Conservation (phyloP, 331 rosid species). For the Arachis monticola region DNA sequence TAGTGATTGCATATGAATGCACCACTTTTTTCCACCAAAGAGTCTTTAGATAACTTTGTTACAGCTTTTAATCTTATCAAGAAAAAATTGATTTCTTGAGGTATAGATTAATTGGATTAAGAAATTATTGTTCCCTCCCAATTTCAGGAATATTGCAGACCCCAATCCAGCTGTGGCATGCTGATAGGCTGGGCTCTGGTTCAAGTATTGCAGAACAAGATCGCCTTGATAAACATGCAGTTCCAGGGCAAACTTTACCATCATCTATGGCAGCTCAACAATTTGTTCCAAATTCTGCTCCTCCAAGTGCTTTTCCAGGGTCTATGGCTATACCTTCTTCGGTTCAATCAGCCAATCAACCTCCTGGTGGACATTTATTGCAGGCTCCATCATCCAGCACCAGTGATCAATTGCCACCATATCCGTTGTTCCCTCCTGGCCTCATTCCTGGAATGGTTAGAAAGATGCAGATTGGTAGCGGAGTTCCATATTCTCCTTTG, state of each 20-base stretch:
- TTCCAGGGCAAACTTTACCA: constrained; percentile 62
- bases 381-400: constrained; percentile 56
- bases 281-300: constrained; percentile 68
- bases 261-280: constrained; percentile 59
- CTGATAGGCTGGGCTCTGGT: constrained; percentile 65
- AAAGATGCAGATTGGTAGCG: constrained; percentile 73
- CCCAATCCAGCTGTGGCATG: constrained; percentile 75
- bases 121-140: constrained; percentile 28
- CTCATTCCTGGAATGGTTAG: constrained; percentile 97
- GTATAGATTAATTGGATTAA: constrained; percentile 27
- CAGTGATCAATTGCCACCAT: constrained; percentile 79
- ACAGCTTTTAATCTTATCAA: neutral
- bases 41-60: neutral
- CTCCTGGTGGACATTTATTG: constrained; percentile 57
- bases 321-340: constrained; percentile 69
- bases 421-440: constrained; percentile 96
- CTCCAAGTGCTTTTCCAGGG: constrained; percentile 62
- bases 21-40: neutral
- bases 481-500: constrained; percentile 66
- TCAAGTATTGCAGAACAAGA: constrained; percentile 68
- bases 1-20: constrained; percentile 3
- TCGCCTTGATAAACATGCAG: constrained; percentile 64
- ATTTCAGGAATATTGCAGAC: constrained; percentile 66
- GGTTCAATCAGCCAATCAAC: constrained; percentile 67
- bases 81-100: constrained; percentile 26